Evolutionary conservation across 2,329 filamentous ascomycete species (phyloP).

Genomic region (Scorias spongiosa): DNA sequence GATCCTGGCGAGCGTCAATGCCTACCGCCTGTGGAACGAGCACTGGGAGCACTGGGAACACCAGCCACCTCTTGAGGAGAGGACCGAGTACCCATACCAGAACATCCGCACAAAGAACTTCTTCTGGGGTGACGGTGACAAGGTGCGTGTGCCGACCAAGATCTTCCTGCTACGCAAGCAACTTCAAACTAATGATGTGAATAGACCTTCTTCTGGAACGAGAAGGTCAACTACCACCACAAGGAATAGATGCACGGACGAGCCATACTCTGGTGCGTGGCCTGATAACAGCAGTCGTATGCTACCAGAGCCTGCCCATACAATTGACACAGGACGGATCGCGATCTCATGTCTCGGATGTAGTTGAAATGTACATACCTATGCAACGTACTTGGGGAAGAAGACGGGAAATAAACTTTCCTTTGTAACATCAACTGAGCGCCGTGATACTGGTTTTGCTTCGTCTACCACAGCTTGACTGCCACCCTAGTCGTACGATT

Average conservation of each 20-base stretch:
- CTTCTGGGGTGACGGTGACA: slow-evolving; percentile 89
- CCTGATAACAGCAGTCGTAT: too few species aligned
- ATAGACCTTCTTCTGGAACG: slow-evolving; percentile 62
- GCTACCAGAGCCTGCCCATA: too few species aligned
- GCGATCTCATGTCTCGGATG: too few species aligned
- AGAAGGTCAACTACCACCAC: slow-evolving; percentile 92
- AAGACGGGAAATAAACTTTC: too few species aligned
- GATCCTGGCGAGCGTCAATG: slow-evolving; percentile 59
- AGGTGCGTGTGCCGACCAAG: slow-evolving; percentile 40
- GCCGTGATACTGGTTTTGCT: too few species aligned
- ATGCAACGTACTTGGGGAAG: too few species aligned
- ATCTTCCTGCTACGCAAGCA: not conserved
- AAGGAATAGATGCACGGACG: slow-evolving; percentile 38
- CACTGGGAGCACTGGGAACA: slow-evolving; percentile 95
- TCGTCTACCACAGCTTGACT: too few species aligned
- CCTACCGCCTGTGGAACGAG: slow-evolving; percentile 81
- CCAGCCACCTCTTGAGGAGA: slow-evolving; percentile 75
- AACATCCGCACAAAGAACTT: slow-evolving; percentile 96
- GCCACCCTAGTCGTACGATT: too few species aligned
- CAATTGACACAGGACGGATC: too few species aligned
- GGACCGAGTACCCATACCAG: slow-evolving; percentile 87
- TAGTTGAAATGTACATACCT: too few species aligned
- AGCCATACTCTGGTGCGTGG: too few species aligned
- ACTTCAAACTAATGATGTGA: slow-evolving; percentile 1
- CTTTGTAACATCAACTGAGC: too few species aligned